Evolutionary conservation across 805 yeast genomes (phyloP).

Genomic region (Sungouiella blattae): DNA sequence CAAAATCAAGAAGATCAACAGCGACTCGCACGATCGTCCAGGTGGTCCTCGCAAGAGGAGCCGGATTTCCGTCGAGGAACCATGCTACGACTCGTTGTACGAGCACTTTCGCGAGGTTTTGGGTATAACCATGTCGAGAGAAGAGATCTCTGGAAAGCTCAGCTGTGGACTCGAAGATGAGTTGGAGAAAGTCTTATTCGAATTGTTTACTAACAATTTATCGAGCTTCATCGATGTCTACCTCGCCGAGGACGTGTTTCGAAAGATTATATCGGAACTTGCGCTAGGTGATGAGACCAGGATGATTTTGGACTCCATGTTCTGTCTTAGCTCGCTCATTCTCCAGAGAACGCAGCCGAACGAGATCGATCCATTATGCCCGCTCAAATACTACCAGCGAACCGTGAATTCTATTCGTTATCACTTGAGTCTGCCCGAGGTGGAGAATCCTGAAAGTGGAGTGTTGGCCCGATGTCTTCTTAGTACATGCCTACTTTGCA

Average conservation of each 20-base stretch:
- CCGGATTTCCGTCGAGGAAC: constrained; percentile 17
- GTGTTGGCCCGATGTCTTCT: constrained; percentile 33
- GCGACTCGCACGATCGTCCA: constrained; percentile 10
- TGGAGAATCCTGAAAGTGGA: constrained; percentile 23
- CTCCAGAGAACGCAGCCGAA: constrained; percentile 28
- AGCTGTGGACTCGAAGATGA: constrained; percentile 14
- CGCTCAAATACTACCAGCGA: constrained; percentile 36
- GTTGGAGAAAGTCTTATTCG: constrained; percentile 30
- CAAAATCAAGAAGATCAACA: constrained; percentile 31
- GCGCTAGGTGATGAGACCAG: constrained; percentile 38
- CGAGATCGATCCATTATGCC: constrained; percentile 26
- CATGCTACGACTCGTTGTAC: constrained; percentile 22
- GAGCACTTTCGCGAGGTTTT: constrained; percentile 21
- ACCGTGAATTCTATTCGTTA: constrained; percentile 31
- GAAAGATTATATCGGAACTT: constrained; percentile 30
- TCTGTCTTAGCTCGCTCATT: constrained; percentile 35
- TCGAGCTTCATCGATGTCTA: constrained; percentile 32
- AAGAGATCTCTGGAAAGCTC: constrained; percentile 7
- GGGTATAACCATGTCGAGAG: constrained; percentile 15
- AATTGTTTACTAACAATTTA: constrained; percentile 27
- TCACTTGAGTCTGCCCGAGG: constrained; percentile 24
- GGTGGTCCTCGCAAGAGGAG: neutral
- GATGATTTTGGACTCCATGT: constrained; percentile 34
- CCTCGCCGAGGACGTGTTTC: constrained; percentile 26
- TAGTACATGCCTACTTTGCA: constrained; percentile 34